Evolutionary conservation across 2,329 filamentous ascomycete species (phyloP).

Genomic region (Aspergillus alliaceus): DNA sequence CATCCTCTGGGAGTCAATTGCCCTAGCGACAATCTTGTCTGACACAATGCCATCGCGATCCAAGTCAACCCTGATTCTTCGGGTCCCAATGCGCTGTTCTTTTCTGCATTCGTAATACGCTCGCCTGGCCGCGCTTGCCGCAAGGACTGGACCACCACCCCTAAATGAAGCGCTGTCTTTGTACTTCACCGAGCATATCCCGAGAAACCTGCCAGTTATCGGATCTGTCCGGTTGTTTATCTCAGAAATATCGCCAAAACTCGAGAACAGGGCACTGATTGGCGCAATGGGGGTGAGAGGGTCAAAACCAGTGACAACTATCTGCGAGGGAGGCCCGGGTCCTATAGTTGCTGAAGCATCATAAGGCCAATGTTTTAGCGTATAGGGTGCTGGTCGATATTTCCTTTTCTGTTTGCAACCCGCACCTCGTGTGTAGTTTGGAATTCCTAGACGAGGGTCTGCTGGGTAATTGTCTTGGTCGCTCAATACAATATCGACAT

Average conservation of each 20-base stretch:
- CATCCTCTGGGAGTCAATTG: constrained; percentile 66
- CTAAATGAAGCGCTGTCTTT: constrained; percentile 64
- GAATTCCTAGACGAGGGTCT: constrained; percentile 76
- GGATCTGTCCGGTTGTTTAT: constrained; percentile 95
- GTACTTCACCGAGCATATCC: constrained; percentile 89
- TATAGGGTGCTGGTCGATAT: constrained; percentile 74
- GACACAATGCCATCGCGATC: constrained; percentile 87
- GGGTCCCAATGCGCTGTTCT: constrained; percentile 75
- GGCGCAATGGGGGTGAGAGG: constrained; percentile 71
- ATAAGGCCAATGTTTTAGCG: constrained; percentile 76
- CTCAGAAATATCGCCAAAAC: constrained; percentile 70
- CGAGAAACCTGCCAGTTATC: constrained; percentile 88
- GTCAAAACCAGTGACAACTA: constrained; percentile 96
- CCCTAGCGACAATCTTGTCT: constrained; percentile 71
- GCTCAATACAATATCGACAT: constrained; percentile 53
- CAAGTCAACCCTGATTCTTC: constrained; percentile 77
- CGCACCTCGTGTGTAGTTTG: constrained; percentile 61
- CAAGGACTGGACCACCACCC: constrained; percentile 59
- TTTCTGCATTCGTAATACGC: constrained; percentile 73
- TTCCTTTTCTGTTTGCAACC: constrained; percentile 68
- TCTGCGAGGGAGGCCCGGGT: constrained; percentile 82
- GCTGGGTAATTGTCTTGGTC: constrained; percentile 64
- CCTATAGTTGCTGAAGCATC: constrained; percentile 82
- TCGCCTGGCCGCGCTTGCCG: constrained; percentile 75
- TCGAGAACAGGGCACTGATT: constrained; percentile 41